Base-by-base conservation (phyloP, 805 yeast species). In the Danielia oregonensis region DNA sequence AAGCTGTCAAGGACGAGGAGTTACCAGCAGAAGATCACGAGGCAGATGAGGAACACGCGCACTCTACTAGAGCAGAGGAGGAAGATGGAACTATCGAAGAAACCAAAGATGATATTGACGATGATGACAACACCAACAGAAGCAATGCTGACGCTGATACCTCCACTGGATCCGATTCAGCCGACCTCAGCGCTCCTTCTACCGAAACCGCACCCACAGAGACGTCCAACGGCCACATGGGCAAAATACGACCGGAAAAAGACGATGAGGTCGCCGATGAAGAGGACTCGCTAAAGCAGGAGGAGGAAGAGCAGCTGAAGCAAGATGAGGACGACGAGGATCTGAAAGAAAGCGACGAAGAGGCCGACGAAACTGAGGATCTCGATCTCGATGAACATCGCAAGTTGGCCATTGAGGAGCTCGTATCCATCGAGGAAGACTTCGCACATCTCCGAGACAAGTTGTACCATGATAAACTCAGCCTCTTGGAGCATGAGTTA, bases 381-480 rank as follows among this genome's bases (percentile, higher is more conserved):
- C 23, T 42, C 13, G 51, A 57, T 31, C 37, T 64, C 31, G 67
- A 64, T 38, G 67, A 65, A 37, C 68, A 65, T 40, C 44, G 93
- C 10, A 68, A 73, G 37, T 69, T 72, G 17, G 95, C 95, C 2
- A 66, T 91, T 33, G 73, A 75, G 32, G 82, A 77, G 33, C 74
- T 93, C 33, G 82, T 88, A 2, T 76, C 74, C 16, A 87, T 93
- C 38, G 98, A 93, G 55, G 68, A 81, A 26, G 83, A 82, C 35
- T 93, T 89, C 68, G 97, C 97, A 5, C 70, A 75, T 42, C 68
- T 91, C 36, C 76, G 96, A 43, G 97, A 93, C 57, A 74, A 75
- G 49, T 65, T 93, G 32, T 91, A 84, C 58, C 88, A 83, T 40
- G 95, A 88, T 54, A 89, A 86, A 55, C 64, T 89, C 52, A 68